Conservation (phyloP, 2,329 filamentous ascomycete species). For the Madurella fahalii region DNA sequence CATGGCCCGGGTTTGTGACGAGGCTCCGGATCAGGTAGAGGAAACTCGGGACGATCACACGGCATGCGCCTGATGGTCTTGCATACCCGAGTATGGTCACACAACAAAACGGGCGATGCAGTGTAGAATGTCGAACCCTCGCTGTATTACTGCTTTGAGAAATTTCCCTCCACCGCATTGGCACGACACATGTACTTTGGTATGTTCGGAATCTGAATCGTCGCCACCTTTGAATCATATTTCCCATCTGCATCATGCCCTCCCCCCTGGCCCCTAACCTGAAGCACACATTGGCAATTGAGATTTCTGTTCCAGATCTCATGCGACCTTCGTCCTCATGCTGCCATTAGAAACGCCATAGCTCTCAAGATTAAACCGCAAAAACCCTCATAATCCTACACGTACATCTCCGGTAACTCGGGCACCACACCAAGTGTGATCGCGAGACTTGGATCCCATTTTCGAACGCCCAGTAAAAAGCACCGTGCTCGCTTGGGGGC, state of each 20-base stretch:
- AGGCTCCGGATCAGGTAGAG: no score
- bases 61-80: no score
- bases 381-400: conserved; percentile 21
- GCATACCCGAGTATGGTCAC: no score
- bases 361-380: conserved; percentile 20
- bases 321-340: conserved; percentile 26
- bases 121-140: not conserved
- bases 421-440: not conserved
- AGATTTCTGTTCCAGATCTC: conserved; percentile 23
- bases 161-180: conserved; percentile 7
- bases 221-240: conserved; percentile 26
- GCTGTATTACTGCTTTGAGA: conserved; percentile 9
- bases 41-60: no score
- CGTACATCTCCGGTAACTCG: not conserved
- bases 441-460: no score
- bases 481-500: no score
- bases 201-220: conserved; percentile 27
- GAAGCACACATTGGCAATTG: conserved; percentile 19
- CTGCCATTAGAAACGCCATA: conserved; percentile 30
- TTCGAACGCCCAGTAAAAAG: no score
- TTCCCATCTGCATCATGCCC: conserved; percentile 24
- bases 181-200: conserved; percentile 20
- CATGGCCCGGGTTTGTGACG: no score
- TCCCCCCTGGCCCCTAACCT: conserved; percentile 16
- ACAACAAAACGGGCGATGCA: no score